Evolutionary conservation across 441 rosid species (phyloP), one percentile per base, ranked within the genome.

Genomic region (Rhodomyrtus psidioides): DNA sequence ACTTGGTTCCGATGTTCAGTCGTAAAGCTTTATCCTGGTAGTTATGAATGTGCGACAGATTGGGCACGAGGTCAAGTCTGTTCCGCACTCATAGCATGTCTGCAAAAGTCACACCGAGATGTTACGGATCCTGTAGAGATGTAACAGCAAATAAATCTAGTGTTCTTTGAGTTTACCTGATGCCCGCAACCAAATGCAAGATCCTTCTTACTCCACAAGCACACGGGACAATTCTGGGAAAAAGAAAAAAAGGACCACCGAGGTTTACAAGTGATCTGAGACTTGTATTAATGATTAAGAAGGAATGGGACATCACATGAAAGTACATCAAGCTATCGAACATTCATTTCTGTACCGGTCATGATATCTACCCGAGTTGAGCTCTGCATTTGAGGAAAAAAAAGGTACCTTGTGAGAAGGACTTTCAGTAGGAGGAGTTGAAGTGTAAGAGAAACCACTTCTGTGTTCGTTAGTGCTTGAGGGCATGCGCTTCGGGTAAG

Each of bases 51-150:
- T 82, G 58, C 82, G 89, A 26, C 93, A 90, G 75, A 85, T 87
- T 44, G 93, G 92, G 84, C 91, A 91, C 5, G 55, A 81, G 53
- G 28, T 46, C 84, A 91, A 83, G 76, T 89, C 88, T 39, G 56
- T 85, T 60, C 92, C 93, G 85, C 92, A 91, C n/a, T 89, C 88
- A 82, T 83, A 90, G 79, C 92, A 91, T 79, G 92, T 86, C 91
- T 90, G 88, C 90, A 89, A 70, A 84, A 53, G n/a, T 70, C 49
- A 39, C n/a, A 1, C 49, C 0, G 9, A 65, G 26, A 23, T 39
- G 49, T 70, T 70, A 70, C 6, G 16, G 51, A 39, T 70, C 49
- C 79, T 3, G n/a, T 21, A 70, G 79, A 70, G 16, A 39, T 21
- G 79, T 39, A 70, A 70, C n/a, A 10, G 79, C n/a, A 70, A 70